A percentile compares a stretch with the other conserved stretches of the same genome.
phyloP scores from a whole-genome alignment of 2,329 filamentous ascomycete species.

The Orbilia quercus region DNA sequence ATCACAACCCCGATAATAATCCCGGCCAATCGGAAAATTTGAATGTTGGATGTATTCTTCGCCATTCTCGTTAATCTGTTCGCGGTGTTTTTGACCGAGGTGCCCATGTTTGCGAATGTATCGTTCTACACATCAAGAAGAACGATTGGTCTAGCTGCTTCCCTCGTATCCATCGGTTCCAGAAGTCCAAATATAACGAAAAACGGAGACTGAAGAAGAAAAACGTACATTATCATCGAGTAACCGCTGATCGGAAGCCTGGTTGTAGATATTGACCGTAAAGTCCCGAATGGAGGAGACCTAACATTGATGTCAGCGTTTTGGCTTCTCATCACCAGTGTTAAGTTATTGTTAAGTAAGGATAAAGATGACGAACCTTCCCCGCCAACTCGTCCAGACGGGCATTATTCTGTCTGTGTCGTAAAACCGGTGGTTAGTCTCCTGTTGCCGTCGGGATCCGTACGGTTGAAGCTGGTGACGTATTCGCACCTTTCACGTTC shows the following conservation, averaged over 20 bases:
- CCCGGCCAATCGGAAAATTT: slow-evolving; percentile 86
- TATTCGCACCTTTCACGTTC: slow-evolving; percentile 70
- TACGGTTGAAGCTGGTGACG: slow-evolving; percentile 12
- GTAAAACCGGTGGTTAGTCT: slow-evolving; percentile 47
- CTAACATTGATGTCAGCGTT: slow-evolving; percentile 14
- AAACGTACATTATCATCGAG: slow-evolving; percentile 83
- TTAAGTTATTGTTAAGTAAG: background rate
- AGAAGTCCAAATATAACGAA: background rate
- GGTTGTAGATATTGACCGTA: slow-evolving; percentile 97
- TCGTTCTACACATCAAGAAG: slow-evolving; percentile 72
- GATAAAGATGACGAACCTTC: slow-evolving; percentile 68
- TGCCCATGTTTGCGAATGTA: slow-evolving; percentile 88
- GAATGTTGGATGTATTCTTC: slow-evolving; percentile 86
- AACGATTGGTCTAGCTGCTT: background rate
- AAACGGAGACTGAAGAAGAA: background rate
- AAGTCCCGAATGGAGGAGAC: slow-evolving; percentile 91
- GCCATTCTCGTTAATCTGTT: slow-evolving; percentile 88
- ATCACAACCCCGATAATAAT: slow-evolving; percentile 80
- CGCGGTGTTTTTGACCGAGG: slow-evolving; percentile 84
- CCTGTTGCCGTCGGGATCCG: slow-evolving; percentile 7
- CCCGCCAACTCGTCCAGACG: slow-evolving; percentile 88
- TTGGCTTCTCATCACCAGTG: too few relatives aligned
- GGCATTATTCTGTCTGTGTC: slow-evolving; percentile 83
- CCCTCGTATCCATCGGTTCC: too few relatives aligned
- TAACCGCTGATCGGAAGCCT: slow-evolving; percentile 85